Evolutionary conservation across 2,329 filamentous ascomycete species (phyloP).

Genomic region (Hypoxylon sp.): DNA sequence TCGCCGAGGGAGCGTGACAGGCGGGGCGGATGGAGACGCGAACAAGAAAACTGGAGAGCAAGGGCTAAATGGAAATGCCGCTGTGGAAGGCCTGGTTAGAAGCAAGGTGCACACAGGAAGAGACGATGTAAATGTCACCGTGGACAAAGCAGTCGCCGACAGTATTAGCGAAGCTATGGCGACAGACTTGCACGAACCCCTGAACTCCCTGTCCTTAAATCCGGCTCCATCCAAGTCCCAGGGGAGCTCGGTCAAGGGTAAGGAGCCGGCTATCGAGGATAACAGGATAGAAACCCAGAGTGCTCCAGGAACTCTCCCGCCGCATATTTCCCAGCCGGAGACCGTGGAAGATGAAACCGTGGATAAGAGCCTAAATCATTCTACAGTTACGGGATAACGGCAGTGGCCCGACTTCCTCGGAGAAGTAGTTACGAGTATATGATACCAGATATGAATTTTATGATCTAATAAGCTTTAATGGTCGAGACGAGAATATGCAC

Average conservation of each 20-base stretch:
- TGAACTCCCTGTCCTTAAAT: conserved; percentile 30
- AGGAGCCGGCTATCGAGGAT: conserved; percentile 41
- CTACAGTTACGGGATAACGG: conserved; percentile 9
- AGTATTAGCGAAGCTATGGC: conserved; percentile 54
- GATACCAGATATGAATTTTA: conserved; percentile 21
- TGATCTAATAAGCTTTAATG: not conserved
- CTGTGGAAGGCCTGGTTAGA: conserved; percentile 19
- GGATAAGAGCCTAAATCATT: conserved; percentile 6
- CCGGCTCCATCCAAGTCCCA: conserved; percentile 19
- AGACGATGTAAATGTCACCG: conserved; percentile 37
- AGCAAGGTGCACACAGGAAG: not conserved
- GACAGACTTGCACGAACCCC: conserved; percentile 46
- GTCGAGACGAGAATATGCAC: conserved; percentile 1
- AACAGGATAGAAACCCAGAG: conserved; percentile 38
- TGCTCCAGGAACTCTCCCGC: not conserved
- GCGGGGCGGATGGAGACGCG: conserved; percentile 23
- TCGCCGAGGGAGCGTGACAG: conserved; percentile 41
- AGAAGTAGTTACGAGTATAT: not conserved
- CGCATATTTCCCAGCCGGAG: not conserved
- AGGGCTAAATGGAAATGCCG: conserved; percentile 34
- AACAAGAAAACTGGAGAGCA: conserved; percentile 29
- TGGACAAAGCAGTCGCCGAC: conserved; percentile 50
- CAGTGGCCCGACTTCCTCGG: not conserved
- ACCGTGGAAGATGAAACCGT: not conserved
- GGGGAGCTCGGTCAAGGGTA: conserved; percentile 46